Base-by-base conservation (phyloP, 1,284 basidiomycete genomes). In the Vanrija sp. region DNA sequence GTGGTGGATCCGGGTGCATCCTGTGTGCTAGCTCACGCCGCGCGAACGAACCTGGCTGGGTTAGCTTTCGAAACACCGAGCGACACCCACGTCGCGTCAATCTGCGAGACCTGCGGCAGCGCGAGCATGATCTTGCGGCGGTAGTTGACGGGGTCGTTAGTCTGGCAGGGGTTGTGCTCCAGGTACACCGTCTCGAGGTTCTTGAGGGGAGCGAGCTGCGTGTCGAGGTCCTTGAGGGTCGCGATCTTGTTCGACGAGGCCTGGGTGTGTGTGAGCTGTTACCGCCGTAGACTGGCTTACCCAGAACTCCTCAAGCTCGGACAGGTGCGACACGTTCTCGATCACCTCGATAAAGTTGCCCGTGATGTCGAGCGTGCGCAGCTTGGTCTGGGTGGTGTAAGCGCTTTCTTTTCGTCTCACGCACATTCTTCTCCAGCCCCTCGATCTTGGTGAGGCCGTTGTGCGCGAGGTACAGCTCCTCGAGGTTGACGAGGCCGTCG, bases 381-480 rank as follows among this genome's bases (percentile, higher is more conserved):
- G 81, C 64, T 89, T 87, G 28, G 72, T 68, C 90, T 94, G 62
- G 50, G 45, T 6, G 10, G 28, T 9, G 50, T 55, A 16, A 60
- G 58, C 44, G 19, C 40, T n/a, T n/a, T n/a, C n/a, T n/a, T n/a
- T n/a, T n/a, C n/a, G 9, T 19, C 14, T n/a, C 19, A 72, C 85
- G 64, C 61, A 89, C 91, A 66, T 92, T 93, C 45, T 86, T 79
- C 53, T 91, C 87, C 15, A 98, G 78, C 0, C 92, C 93, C 72
- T 95, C 89, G n/a, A 98, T 74, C 62, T 81, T 81, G 61, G 84
- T 81, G 18, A 98, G 76, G 0, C 95, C 96, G 64, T 98, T 98
- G 71, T 98, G 94, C 49, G 89, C 91, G 45, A 98, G 80, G 75
- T 98, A 98, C 5, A 98, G 78, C 75, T 98, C 91, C 67, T 96